Base-by-base conservation (phyloP, 192 early-diverging fungal genomes). In the Entomortierella parvispora region DNA sequence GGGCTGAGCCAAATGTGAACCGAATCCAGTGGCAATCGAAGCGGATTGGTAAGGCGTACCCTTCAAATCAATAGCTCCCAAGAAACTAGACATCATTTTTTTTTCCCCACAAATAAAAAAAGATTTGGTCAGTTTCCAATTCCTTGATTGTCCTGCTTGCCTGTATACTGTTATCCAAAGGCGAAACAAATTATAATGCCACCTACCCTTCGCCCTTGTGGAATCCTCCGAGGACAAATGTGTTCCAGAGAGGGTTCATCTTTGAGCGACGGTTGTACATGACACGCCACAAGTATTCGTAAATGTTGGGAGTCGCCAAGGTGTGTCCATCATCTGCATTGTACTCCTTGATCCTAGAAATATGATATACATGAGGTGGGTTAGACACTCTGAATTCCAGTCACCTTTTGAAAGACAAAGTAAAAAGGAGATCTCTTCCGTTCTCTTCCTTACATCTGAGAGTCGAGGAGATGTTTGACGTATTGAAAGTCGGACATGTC, bases 401-500 rank as follows among this genome's bases (percentile, higher is more conserved):
- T n/a, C n/a, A n/a, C n/a, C n/a, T n/a, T n/a, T 54, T 46, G 25
- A 42, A 51, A 31, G 20, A 15, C 11, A 4, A 42, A 56, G 46
- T 8, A 34, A 14, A 44, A 23, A 18, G 52, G n/a, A 49, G 46
- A 26, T 4, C 69, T 52, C 31, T 52, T 52, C 29, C 29, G 18
- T 51, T 32, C 32, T 69, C 57, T 47, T 68, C 29, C 69, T 80
- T 85, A 91, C 90, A 92, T 87, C 56, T 93, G 65, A 52, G 89
- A 83, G 54, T 94, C 90, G 59, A 99, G 80, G 52, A 93, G 79
- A 71, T 97, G 92, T 70, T 93, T 81, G 67, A 95, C 88, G 80
- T 96, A 89, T 87, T 99, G 96, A 71, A 92, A 94, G 82, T 99
- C 97, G 26, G 92, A 93, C 22, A 97, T 90, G 79, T 99, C 97